phyloP scores from a whole-genome alignment of 2,329 filamentous ascomycete species.

The Exophiala aquamarina region DNA sequence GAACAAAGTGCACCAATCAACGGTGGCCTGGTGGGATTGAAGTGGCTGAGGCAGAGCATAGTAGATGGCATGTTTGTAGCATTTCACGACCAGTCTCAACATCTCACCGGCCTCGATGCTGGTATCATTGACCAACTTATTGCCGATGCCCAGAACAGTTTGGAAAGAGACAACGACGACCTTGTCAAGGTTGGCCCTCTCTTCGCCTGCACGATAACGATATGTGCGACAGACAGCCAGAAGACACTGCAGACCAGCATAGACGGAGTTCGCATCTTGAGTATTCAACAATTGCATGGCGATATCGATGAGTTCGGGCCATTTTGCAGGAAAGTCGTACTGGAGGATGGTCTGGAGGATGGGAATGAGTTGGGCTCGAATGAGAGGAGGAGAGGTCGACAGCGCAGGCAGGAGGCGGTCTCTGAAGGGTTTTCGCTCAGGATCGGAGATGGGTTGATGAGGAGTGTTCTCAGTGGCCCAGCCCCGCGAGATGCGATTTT shows the following conservation, averaged over 20 bases:
- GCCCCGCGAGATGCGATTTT: conserved; percentile 92
- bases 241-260: conserved; percentile 90
- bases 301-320: conserved; percentile 92
- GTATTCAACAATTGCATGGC: conserved; percentile 85
- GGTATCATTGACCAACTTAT: conserved; percentile 83
- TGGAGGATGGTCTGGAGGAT: conserved; percentile 94
- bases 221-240: conserved; percentile 94
- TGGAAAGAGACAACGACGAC: conserved; percentile 92
- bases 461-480: conserved; percentile 80
- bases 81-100: conserved; percentile 90
- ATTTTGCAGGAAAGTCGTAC: conserved; percentile 89
- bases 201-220: conserved; percentile 84
- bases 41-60: conserved; percentile 81
- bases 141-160: conserved; percentile 80
- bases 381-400: conserved; percentile 73
- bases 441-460: conserved; percentile 76
- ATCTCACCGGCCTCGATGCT: conserved; percentile 95
- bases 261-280: conserved; percentile 81
- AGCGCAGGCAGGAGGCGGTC: conserved; percentile 87
- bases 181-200: conserved; percentile 83
- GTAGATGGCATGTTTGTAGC: conserved; percentile 98
- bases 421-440: conserved; percentile 83
- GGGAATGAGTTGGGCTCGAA: conserved; percentile 90
- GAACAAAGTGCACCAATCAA: conserved; percentile 96
- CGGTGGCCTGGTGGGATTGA: conserved; percentile 77